Conservation (phyloP, 495 filamentous ascomycete genomes). For the Aspergillus ellipticus region DNA sequence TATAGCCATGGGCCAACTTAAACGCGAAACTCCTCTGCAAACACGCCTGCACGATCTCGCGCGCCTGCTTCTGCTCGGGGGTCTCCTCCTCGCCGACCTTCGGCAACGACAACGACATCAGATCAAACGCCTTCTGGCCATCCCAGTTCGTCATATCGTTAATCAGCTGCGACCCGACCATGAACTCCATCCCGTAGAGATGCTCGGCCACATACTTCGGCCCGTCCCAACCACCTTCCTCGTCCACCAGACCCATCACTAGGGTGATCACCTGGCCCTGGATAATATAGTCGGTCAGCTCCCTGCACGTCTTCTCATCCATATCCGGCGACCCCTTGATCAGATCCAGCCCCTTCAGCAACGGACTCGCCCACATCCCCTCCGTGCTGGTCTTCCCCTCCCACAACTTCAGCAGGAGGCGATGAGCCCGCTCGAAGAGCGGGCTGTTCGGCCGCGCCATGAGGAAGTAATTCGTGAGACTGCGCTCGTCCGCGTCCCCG, state of each 20-base stretch:
- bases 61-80: slow-evolving; percentile 44
- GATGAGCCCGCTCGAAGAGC: slow-evolving; percentile 47
- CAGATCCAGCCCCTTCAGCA: slow-evolving; percentile 41
- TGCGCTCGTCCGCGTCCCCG: slow-evolving; percentile 27
- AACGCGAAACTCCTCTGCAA: slow-evolving; percentile 46
- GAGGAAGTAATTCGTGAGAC: slow-evolving; percentile 50
- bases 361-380: slow-evolving; percentile 46
- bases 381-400: slow-evolving; percentile 47
- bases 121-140: slow-evolving; percentile 43
- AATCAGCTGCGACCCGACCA: slow-evolving; percentile 47
- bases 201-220: slow-evolving; percentile 44
- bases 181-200: slow-evolving; percentile 47
- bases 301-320: slow-evolving; percentile 24
- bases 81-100: slow-evolving; percentile 40
- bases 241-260: slow-evolving; percentile 50
- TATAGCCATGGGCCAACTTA: slow-evolving; percentile 53
- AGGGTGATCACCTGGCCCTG: slow-evolving; percentile 47
- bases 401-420: slow-evolving; percentile 48
- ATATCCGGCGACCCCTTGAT: slow-evolving; percentile 26
- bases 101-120: slow-evolving; percentile 49
- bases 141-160: slow-evolving; percentile 50
- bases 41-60: slow-evolving; percentile 49
- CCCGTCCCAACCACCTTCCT: slow-evolving; percentile 50
- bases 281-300: slow-evolving; percentile 52
- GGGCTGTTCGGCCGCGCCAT: slow-evolving; percentile 37